Conservation (phyloP, 2,329 filamentous ascomycete species). For the Coccinonectria pachysandricola region DNA sequence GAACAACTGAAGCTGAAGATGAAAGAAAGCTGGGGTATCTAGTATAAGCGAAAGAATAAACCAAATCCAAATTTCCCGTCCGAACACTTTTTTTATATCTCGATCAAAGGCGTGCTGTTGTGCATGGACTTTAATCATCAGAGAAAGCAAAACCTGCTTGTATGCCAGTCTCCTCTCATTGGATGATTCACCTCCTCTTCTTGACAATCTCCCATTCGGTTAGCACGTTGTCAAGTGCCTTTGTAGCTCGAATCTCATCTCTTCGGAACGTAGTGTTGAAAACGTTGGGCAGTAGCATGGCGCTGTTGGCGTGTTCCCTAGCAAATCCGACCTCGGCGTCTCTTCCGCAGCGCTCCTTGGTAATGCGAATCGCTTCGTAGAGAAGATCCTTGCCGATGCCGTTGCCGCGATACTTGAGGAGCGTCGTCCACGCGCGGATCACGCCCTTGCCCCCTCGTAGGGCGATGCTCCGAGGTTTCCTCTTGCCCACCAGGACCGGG, state of each 20-base stretch:
- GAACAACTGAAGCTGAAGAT: no score
- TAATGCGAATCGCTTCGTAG: conserved; percentile 59
- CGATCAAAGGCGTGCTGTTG: no score
- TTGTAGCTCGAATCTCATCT: conserved; percentile 47
- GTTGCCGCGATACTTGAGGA: conserved; percentile 54
- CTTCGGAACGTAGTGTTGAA: conserved; percentile 53
- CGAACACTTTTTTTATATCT: no score
- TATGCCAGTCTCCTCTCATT: no score
- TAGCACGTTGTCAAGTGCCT: conserved; percentile 40
- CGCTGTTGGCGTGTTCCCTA: conserved; percentile 65
- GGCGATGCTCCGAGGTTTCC: conserved; percentile 29
- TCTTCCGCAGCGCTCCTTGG: conserved; percentile 57
- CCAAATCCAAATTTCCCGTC: no score
- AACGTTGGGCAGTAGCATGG: conserved; percentile 48
- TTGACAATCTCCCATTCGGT: conserved; percentile 35
- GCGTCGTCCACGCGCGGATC: conserved; percentile 76
- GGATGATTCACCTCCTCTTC: conserved; percentile 38
- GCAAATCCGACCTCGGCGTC: conserved; percentile 63
- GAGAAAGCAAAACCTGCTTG: no score
- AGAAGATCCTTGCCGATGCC: conserved; percentile 66
- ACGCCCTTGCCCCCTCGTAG: conserved; percentile 54
- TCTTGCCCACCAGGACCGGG: conserved; percentile 19
- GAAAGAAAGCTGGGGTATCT: no score
- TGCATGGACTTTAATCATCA: no score
- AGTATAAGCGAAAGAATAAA: no score